A percentile compares a stretch with the other conserved stretches of the same genome.
Conservation (phyloP, 345 rosid genomes). For the Eucalyptus albens region DNA sequence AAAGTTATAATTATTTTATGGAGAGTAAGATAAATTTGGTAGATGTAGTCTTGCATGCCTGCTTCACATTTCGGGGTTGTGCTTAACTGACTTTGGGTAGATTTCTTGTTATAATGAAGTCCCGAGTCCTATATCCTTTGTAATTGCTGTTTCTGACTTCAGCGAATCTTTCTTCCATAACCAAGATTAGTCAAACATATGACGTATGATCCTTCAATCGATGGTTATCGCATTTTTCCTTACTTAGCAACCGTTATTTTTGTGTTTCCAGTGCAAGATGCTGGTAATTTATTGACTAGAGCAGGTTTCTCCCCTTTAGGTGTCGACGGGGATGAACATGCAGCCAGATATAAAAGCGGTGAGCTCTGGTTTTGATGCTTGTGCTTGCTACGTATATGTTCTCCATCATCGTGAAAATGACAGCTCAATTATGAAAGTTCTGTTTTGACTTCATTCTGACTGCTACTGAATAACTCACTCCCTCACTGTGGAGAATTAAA, state of each 20-base stretch:
- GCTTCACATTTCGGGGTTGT: neutral
- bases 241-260: too few species aligned
- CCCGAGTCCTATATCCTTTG: neutral
- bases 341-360: slow-evolving; percentile 77
- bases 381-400: neutral
- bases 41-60: neutral
- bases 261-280: slow-evolving; percentile 64
- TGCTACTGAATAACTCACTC: neutral
- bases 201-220: neutral
- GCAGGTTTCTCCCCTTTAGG: slow-evolving; percentile 92
- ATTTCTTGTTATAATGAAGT: neutral
- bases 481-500: neutral
- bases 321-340: slow-evolving; percentile 81
- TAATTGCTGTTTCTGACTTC: neutral
- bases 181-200: neutral
- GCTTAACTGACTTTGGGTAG: neutral
- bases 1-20: neutral
- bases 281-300: slow-evolving; percentile 91
- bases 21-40: neutral
- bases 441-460: neutral
- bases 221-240: neutral
- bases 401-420: neutral
- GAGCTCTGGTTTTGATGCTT: slow-evolving; percentile 4
- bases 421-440: neutral
- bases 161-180: neutral